Conservation (phyloP, 2,329 filamentous ascomycete genomes). For the Rutstroemia sydowiana region DNA sequence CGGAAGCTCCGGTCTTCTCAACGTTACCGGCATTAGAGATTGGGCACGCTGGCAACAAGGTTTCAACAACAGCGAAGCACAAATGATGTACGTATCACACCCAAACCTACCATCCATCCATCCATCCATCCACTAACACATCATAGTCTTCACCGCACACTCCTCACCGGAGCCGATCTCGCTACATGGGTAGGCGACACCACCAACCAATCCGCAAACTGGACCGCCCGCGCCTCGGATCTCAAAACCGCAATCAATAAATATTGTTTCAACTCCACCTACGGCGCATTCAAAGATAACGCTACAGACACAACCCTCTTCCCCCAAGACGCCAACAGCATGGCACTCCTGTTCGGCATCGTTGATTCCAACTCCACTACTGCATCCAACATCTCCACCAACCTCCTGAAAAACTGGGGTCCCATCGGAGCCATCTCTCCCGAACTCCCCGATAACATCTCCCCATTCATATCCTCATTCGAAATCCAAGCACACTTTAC, state of each 20-base stretch:
- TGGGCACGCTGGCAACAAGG: conserved; percentile 26
- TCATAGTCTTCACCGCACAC: conserved; percentile 35
- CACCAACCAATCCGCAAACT: conserved; percentile 15
- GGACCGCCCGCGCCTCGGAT: conserved; percentile 13
- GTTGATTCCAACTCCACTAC: conserved; percentile 9
- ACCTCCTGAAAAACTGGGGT: conserved; percentile 41
- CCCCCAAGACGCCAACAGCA: conserved; percentile 53
- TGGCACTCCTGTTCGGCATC: conserved; percentile 37
- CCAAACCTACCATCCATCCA: background rate
- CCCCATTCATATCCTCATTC: conserved; percentile 50
- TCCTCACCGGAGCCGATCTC: conserved; percentile 40
- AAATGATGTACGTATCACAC: conserved; percentile 27
- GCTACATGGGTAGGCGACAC: conserved; percentile 34
- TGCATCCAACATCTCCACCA: conserved; percentile 30
- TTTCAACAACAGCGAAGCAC: conserved; percentile 22
- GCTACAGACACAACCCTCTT: conserved; percentile 47
- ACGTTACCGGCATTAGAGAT: conserved; percentile 23
- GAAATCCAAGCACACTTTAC: conserved; percentile 51
- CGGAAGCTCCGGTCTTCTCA: conserved; percentile 25
- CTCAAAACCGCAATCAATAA: conserved; percentile 20
- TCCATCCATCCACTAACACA: background rate
- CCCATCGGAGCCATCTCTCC: conserved; percentile 47
- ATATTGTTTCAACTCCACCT: conserved; percentile 17
- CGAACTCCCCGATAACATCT: conserved; percentile 50
- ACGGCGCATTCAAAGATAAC: conserved; percentile 25